Evolutionary conservation across 805 yeast genomes (phyloP), one percentile per base, ranked within the genome.

Genomic region (Ogataea paradorogensis): DNA sequence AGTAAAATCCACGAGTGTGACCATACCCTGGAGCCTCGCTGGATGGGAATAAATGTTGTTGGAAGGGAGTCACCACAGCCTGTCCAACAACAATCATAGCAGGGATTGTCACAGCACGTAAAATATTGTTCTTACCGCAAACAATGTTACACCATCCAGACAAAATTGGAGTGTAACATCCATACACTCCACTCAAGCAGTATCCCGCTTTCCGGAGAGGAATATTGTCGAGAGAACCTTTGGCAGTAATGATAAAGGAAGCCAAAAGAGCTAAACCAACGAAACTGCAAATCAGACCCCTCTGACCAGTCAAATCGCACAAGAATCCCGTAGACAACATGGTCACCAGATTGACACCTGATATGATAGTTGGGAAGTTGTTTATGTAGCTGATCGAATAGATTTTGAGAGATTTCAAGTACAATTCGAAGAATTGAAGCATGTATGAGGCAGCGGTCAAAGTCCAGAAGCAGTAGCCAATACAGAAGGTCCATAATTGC

Each of bases 71-170:
- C 28, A 52, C 50, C 21, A 60, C 56, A 25, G 50, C 45, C 29
- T 37, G 46, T 8, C 56, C 54, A 14, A 58, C 43, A 13, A 52
- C 56, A 34, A 54, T 46, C 59, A 54, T 54, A 14, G 53, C 45
- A 4, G 62, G 52, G 15, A 55, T 41, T 3, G 59, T 50, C 15
- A 54, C 45, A 5, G 62, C 60, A 35, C 61, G 45, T 25, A 57
- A 37, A 22, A 47, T 44, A 15, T 53, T 58, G 35, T 52, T 47
- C 11, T 48, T 49, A 10, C 51, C 50, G 45, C 81, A 75, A 1
- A 76, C 74, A 33, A 75, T 63, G 48, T 79, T 78, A 3, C 82
- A 82, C 84, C 84, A 79, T 0, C 83, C 75, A 36, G 80, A 74
- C 55, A 75, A 74, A 0, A 73, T 67, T 0, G 84, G 74, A 45